These are phyloP conservation scores for Allium fistulosum DNA, from an alignment of 106 monocot species.

Conservation along the genomic window DNA sequence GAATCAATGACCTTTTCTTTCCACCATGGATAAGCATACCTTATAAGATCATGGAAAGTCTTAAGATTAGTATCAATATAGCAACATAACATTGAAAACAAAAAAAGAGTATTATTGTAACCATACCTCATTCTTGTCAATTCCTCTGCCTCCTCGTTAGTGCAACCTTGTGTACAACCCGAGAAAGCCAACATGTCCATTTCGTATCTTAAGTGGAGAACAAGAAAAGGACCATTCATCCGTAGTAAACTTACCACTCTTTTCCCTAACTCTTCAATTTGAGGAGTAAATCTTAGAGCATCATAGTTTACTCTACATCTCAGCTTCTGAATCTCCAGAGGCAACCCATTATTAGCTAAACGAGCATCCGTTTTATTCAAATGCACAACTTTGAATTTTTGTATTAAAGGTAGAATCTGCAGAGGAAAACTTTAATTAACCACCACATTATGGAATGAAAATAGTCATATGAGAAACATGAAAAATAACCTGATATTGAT, in stretches of 20 bases:
- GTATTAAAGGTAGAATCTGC: slow-evolving; percentile 89
- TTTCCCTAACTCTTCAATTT: slow-evolving; percentile 82
- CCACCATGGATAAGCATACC: slow-evolving; percentile 99
- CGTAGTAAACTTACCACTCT: slow-evolving; percentile 57
- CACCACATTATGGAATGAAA: too few relatives aligned
- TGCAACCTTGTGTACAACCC: slow-evolving; percentile 92
- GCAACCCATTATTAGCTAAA: slow-evolving; percentile 89
- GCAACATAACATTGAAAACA: too few relatives aligned
- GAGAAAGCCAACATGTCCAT: slow-evolving; percentile 99
- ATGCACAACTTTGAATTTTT: slow-evolving; percentile 71
- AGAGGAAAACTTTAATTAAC: neutral
- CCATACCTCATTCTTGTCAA: slow-evolving; percentile 78
- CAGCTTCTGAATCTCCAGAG: slow-evolving; percentile 75
- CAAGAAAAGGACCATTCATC: slow-evolving; percentile 81
- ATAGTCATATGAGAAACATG: neutral
- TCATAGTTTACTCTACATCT: slow-evolving; percentile 78
- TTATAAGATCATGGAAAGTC: neutral
- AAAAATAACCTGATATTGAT: slow-evolving; percentile 53
- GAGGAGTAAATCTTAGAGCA: slow-evolving; percentile 72
- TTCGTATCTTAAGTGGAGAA: slow-evolving; percentile 93
- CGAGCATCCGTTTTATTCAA: slow-evolving; percentile 89
- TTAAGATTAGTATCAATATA: too few relatives aligned
- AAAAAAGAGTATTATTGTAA: neutral
- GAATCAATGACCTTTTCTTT: slow-evolving; percentile 90
- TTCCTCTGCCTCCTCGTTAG: slow-evolving; percentile 55